Evolutionary conservation across 768 basidiomycete species (phyloP).

Genomic region (Mycena albidolilacea): DNA sequence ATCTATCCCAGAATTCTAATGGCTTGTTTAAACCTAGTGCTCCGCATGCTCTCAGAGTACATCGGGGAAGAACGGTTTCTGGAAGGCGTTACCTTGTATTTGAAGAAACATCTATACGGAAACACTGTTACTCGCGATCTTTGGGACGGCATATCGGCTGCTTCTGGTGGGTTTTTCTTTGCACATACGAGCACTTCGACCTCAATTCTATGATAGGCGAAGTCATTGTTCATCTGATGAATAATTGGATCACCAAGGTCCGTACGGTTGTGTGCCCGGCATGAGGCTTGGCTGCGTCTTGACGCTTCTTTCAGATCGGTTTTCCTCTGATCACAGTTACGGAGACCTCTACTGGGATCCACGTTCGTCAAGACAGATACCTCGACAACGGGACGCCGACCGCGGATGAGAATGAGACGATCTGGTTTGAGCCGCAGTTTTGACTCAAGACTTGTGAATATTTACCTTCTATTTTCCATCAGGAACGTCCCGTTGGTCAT

Average conservation of each 20-base stretch:
- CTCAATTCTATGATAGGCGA: slow-evolving; percentile 53
- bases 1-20: background rate
- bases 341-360: slow-evolving; percentile 79
- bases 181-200: background rate
- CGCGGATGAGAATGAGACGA: slow-evolving; percentile 87
- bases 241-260: slow-evolving; percentile 91
- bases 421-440: slow-evolving; percentile 69
- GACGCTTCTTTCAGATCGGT: slow-evolving; percentile 56
- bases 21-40: slow-evolving; percentile 59
- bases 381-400: slow-evolving; percentile 85
- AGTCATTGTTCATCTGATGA: slow-evolving; percentile 87
- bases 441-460: background rate
- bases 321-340: slow-evolving; percentile 94
- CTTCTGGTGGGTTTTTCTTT: slow-evolving; percentile 63
- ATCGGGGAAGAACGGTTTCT: slow-evolving; percentile 93
- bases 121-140: slow-evolving; percentile 90
- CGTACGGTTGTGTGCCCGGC: background rate
- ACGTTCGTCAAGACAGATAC: slow-evolving; percentile 92
- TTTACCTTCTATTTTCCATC: slow-evolving; percentile 8
- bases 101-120: slow-evolving; percentile 89
- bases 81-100: slow-evolving; percentile 90
- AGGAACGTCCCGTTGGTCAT: slow-evolving; percentile 89
- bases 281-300: slow-evolving; percentile 46
- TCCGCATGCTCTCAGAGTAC: slow-evolving; percentile 92
- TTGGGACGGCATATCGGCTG: slow-evolving; percentile 87